A percentile compares a stretch with the other conserved stretches of the same genome.
These are phyloP conservation scores for Chlamydomonas sphaeroides DNA, from an alignment of 139 green algal species.

Conservation along the genomic window DNA sequence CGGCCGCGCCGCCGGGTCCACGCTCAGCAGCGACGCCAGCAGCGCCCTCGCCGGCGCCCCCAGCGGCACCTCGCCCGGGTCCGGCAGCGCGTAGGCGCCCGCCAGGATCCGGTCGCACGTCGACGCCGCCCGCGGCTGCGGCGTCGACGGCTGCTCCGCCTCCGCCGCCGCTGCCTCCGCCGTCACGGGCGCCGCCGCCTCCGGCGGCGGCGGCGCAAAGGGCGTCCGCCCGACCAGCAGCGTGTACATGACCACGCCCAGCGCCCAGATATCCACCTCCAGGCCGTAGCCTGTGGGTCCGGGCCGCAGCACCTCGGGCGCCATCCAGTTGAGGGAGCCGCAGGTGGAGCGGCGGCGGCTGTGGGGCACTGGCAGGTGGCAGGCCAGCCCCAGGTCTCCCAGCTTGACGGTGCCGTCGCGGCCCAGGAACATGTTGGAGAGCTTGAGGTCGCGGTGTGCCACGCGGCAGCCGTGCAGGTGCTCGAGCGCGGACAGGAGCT, in stretches of 20 bases:
- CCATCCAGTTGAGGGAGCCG: conserved; percentile 41
- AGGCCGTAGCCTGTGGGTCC: neutral
- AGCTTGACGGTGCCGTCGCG: conserved; percentile 31
- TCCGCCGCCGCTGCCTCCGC: neutral
- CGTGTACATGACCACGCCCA: conserved; percentile 29
- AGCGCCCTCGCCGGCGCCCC: neutral
- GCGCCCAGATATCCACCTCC: conserved; percentile 33
- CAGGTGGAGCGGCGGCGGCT: conserved; percentile 21
- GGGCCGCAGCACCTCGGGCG: conserved; percentile 25
- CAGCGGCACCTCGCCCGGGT: conserved; percentile 1
- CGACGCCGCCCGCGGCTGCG: too few species aligned
- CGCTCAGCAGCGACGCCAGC: conserved; percentile 8
- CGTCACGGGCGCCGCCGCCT: neutral
- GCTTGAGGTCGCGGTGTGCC: conserved; percentile 35
- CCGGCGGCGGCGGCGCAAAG: neutral
- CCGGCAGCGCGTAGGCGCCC: too few species aligned
- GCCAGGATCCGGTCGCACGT: neutral
- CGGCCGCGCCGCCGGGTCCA: conserved; percentile 14
- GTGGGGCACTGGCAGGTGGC: neutral
- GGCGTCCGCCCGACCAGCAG: conserved; percentile 26
- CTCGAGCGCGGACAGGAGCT: conserved; percentile 33
- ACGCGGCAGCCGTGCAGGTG: conserved; percentile 29
- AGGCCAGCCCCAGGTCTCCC: conserved; percentile 34
- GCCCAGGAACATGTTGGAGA: conserved; percentile 32
- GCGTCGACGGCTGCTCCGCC: too few species aligned